A percentile compares a stretch with the other conserved stretches of the same genome.
phyloP scores from a whole-genome alignment of 192 early-diverging fungal species.

The Globomyces pollinis-pini region DNA sequence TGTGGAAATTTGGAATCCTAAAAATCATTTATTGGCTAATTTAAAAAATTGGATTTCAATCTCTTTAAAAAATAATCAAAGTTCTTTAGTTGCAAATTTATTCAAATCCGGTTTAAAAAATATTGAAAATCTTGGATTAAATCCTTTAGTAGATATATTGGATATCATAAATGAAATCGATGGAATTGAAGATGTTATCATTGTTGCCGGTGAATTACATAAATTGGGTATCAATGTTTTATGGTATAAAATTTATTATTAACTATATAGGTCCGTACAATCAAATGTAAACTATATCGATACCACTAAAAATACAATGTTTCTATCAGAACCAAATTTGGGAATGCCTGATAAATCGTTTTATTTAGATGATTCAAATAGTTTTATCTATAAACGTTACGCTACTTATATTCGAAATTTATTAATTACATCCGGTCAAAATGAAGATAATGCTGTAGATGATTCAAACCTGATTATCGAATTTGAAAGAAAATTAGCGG shows the following conservation, averaged over 20 bases:
- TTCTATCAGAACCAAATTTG: neutral
- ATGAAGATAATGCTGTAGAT: neutral
- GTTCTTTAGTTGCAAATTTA: neutral
- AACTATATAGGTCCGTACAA: too few relatives aligned
- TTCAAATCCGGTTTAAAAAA: neutral
- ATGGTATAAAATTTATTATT: too few relatives aligned
- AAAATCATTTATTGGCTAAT: too few relatives aligned
- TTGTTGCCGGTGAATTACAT: neutral
- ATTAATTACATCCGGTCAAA: neutral
- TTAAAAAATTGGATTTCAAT: too few relatives aligned
- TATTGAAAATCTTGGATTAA: neutral
- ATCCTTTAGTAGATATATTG: neutral
- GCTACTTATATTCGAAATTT: neutral
- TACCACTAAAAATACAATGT: neutral
- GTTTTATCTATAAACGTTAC: neutral
- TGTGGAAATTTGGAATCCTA: too few relatives aligned
- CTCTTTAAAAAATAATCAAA: neutral
- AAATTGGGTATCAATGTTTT: neutral
- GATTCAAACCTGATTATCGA: neutral
- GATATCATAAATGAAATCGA: neutral
- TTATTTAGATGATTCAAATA: neutral
- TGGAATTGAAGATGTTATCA: neutral
- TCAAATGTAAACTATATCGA: neutral
- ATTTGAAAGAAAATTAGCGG: neutral
- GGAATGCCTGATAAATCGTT: slow-evolving; percentile 1